These are phyloP conservation scores for Nitzschia sp. DNA, from an alignment of 108 stramenopile genomes.

Conservation along the genomic window DNA sequence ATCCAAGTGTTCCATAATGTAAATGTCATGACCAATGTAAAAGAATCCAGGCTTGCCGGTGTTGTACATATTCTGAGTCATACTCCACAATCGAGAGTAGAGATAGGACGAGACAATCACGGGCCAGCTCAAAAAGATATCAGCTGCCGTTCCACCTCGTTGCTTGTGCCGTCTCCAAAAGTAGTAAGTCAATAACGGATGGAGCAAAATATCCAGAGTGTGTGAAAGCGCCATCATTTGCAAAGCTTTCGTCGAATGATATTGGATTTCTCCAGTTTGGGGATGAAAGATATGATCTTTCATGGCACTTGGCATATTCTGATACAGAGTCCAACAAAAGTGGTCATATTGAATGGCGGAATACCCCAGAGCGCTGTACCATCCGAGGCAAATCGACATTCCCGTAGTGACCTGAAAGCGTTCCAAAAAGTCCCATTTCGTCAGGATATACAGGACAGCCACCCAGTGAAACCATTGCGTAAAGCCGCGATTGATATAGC, in stretches of 20 bases:
- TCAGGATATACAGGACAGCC: constrained; percentile 39
- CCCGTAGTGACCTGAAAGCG: constrained; percentile 40
- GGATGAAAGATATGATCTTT: constrained; percentile 26
- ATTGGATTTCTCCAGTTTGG: constrained; percentile 9
- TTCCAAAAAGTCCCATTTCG: constrained; percentile 38
- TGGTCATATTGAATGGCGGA: constrained; percentile 41
- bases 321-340: constrained; percentile 48
- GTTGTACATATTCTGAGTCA: constrained; percentile 50
- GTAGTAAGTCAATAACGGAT: constrained; percentile 53
- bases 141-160: background rate
- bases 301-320: constrained; percentile 49
- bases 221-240: constrained; percentile 41
- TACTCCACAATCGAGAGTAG: constrained; percentile 49
- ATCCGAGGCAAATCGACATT: constrained; percentile 45
- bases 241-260: constrained; percentile 14
- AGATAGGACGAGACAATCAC: constrained; percentile 45
- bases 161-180: constrained; percentile 35
- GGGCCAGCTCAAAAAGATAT: constrained; percentile 34
- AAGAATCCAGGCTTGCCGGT: constrained; percentile 27
- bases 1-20: constrained; percentile 48
- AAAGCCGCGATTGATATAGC: constrained; percentile 57
- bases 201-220: constrained; percentile 47
- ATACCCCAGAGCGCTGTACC: constrained; percentile 49
- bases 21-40: constrained; percentile 61
- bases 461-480: constrained; percentile 62